Base-by-base conservation (phyloP, 2,329 filamentous ascomycete genomes). In the Pseudogymnoascus sp. region DNA sequence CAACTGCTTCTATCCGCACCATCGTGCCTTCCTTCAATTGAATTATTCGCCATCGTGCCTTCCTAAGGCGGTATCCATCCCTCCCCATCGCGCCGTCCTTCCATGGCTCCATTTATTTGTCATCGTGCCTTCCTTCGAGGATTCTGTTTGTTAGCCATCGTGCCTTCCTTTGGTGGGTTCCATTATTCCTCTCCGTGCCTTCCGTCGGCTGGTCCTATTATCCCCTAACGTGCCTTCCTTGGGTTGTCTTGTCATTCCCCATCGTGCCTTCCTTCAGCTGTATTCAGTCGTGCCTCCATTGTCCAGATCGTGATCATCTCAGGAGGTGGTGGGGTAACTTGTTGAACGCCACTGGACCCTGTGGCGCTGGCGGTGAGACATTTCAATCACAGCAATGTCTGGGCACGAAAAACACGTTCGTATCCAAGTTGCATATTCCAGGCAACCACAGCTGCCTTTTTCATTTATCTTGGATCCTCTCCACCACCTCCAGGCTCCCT, bases 261-360 rank as follows among this genome's bases (percentile, higher is more conserved):
- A 12, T 38, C 14, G 37, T 38, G 16, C 38, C 38, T 42, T 42
- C 38, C 23, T 7, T 50, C 28, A 3, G 8, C 28, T 53, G 16
- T 16, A 16, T 10, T 18, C 14, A 7, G 3, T 28, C 12, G 21
- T 28, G 4, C 12, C 14, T 31, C 31, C 12, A 23, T 53, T 31
- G 11, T 46, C 11, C 10, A 25, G 1, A 25, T 11, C 4, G 7
- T n/a, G 40, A 44, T 12, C 4, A 44, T 46, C 42, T 31, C 3
- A 16, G 18, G 14, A 53, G 10, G 8, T 16, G 46, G 23, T 31
- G 11, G n/a, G n/a, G 11, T 12, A 4, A 18, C 38, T 14, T 46
- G 14, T 46, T 46, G 42, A 46, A 46, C 42, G 42, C 38, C 38
- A 40, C 44, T 56, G n/a, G n/a, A 56, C 46, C 46, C 46, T 56